phyloP scores from a whole-genome alignment of 2,329 filamentous ascomycete species.

The Pleurostoma richardsiae region DNA sequence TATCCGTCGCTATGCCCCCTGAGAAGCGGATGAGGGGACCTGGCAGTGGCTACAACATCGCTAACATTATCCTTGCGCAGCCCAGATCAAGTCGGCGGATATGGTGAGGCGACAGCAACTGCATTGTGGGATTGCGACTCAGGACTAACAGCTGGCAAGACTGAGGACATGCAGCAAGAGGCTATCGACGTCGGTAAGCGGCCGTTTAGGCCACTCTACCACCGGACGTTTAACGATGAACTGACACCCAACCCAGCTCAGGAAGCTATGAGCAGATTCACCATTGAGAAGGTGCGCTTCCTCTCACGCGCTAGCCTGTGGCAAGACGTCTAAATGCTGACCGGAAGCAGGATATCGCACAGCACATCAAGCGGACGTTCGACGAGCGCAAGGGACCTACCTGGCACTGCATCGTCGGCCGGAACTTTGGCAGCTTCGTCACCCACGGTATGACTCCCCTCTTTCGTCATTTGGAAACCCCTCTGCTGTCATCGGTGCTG shows the following conservation, averaged over 20 bases:
- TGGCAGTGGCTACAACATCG: slow-evolving; percentile 2
- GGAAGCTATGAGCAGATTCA: slow-evolving; percentile 59
- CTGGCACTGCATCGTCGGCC: slow-evolving; percentile 98
- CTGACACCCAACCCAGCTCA: slow-evolving; percentile 36
- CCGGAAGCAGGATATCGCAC: slow-evolving; percentile 73
- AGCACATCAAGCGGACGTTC: slow-evolving; percentile 94
- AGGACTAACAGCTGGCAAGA: slow-evolving; percentile 46
- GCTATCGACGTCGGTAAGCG: slow-evolving; percentile 89
- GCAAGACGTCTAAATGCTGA: too few relatives aligned
- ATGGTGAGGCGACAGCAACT: slow-evolving; percentile 62
- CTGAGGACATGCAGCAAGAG: slow-evolving; percentile 95
- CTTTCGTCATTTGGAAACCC: neutral
- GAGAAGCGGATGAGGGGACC: neutral
- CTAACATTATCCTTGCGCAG: slow-evolving; percentile 40
- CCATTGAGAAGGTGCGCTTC: slow-evolving; percentile 52
- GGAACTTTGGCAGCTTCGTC: slow-evolving; percentile 98
- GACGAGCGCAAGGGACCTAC: slow-evolving; percentile 95
- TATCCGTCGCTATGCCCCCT: neutral
- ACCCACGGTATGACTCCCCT: slow-evolving; percentile 70
- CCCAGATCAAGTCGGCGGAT: slow-evolving; percentile 95
- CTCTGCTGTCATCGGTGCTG: neutral
- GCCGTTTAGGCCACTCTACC: neutral
- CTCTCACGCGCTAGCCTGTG: neutral
- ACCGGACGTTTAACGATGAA: too few relatives aligned
- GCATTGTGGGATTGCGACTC: neutral